Percentiles rank a stretch among this genome's conserved stretches.
phyloP scores from a whole-genome alignment of 257 asterid species.

The Phtheirospermum japonicum region DNA sequence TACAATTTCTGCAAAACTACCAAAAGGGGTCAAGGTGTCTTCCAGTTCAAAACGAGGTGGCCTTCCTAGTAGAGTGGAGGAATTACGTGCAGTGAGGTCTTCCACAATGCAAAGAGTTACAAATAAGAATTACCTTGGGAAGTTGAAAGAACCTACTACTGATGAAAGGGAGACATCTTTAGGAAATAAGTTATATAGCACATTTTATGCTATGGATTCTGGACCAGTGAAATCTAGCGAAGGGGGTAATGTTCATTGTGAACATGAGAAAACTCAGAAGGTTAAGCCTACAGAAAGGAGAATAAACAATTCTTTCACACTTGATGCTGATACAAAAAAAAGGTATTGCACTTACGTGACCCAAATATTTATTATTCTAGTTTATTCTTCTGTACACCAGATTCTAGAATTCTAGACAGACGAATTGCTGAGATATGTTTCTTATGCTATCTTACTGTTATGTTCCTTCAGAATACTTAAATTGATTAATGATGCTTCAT shows the following conservation, averaged over 20 bases:
- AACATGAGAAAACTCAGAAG: conserved; percentile 34
- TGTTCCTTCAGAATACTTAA: conserved; percentile 49
- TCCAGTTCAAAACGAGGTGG: conserved; percentile 32
- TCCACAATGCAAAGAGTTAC: conserved; percentile 38
- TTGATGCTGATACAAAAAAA: conserved; percentile 57
- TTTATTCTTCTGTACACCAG: conserved; percentile 4
- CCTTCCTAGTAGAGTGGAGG: conserved; percentile 37
- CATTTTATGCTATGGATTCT: conserved; percentile 30
- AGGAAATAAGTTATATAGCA: conserved; percentile 41
- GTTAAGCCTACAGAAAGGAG: conserved; percentile 38
- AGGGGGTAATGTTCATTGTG: conserved; percentile 22
- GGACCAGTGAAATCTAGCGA: conserved; percentile 33
- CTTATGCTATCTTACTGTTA: neutral
- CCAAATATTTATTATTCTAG: conserved; percentile 6
- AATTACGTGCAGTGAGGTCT: conserved; percentile 28
- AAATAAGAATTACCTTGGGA: conserved; percentile 33
- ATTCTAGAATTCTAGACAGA: neutral
- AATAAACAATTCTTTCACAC: conserved; percentile 27
- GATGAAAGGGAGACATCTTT: conserved; percentile 37
- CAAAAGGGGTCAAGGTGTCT: conserved; percentile 37
- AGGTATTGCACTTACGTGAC: conserved; percentile 45
- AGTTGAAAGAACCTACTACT: conserved; percentile 28
- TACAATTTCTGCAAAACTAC: conserved; percentile 32
- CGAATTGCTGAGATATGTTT: conserved; percentile 9
- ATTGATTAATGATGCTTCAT: conserved; percentile 53